Conservation (phyloP, 192 early-diverging fungal genomes). For the Chytriomyces sp. region DNA sequence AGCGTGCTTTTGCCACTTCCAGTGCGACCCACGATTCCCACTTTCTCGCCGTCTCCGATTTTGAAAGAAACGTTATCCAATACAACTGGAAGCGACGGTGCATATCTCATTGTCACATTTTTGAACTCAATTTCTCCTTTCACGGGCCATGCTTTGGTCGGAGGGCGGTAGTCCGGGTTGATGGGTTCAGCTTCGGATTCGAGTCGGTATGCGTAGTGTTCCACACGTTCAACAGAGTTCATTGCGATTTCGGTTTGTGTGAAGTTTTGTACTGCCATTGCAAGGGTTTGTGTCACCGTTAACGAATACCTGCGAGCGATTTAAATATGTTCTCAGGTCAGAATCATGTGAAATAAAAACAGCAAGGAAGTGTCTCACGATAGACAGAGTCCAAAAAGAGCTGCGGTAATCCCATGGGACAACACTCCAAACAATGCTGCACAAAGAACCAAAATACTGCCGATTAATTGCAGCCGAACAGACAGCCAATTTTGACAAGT, state of each 20-base stretch:
- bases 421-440: constrained; percentile 77
- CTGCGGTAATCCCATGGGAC: constrained; percentile 43
- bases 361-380: neutral
- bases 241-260: constrained; percentile 54
- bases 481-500: constrained; percentile 72
- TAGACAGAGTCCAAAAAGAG: constrained; percentile 56
- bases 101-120: constrained; percentile 52
- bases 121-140: constrained; percentile 53
- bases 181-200: constrained; percentile 47
- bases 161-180: constrained; percentile 36
- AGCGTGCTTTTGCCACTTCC: constrained; percentile 41
- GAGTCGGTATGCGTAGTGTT: constrained; percentile 51
- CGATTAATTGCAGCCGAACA: constrained; percentile 82
- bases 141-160: constrained; percentile 49
- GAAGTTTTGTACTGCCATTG: neutral
- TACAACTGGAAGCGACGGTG: constrained; percentile 51
- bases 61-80: constrained; percentile 47
- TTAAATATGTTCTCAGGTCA: neutral
- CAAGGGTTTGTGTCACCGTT: neutral
- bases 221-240: constrained; percentile 61
- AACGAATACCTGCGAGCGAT: neutral
- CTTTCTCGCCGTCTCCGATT: constrained; percentile 48
- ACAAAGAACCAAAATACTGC: constrained; percentile 74
- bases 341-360: neutral
- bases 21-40: constrained; percentile 56